Evolutionary conservation across 805 yeast genomes (phyloP).

Genomic region (Vanderwaltozyma yarrowii): DNA sequence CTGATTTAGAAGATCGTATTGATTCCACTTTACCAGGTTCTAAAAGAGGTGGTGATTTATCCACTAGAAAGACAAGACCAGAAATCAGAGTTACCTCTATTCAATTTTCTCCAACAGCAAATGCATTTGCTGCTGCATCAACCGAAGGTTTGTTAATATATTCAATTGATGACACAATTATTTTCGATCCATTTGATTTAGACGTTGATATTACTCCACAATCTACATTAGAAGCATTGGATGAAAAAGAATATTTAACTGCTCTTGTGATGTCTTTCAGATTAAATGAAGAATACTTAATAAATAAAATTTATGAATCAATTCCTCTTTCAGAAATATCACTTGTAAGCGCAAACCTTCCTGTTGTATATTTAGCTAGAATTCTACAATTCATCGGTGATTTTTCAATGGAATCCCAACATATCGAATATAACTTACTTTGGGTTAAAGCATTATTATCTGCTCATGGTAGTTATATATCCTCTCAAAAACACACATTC

Average conservation of each 20-base stretch:
- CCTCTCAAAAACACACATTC: conserved; percentile 50
- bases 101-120: conserved; percentile 80
- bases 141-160: conserved; percentile 86
- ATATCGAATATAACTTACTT: conserved; percentile 69
- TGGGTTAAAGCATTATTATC: conserved; percentile 70
- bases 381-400: conserved; percentile 61
- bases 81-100: conserved; percentile 74
- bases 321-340: conserved; percentile 63
- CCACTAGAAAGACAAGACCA: conserved; percentile 65
- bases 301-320: conserved; percentile 62
- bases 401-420: conserved; percentile 59
- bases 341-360: conserved; percentile 59
- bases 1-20: conserved; percentile 73
- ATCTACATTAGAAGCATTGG: conserved; percentile 49
- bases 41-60: conserved; percentile 63
- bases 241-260: conserved; percentile 48
- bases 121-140: conserved; percentile 87
- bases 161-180: conserved; percentile 61
- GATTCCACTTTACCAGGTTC: conserved; percentile 83
- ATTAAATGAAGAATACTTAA: conserved; percentile 67
- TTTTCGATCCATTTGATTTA: conserved; percentile 91
- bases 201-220: conserved; percentile 89
- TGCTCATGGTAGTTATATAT: conserved; percentile 68
- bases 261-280: conserved; percentile 92
- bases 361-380: conserved; percentile 63